A percentile compares a stretch with the other conserved stretches of the same genome.
phyloP scores from a whole-genome alignment of 805 yeast species.

The Pichia thaimueangensis region DNA sequence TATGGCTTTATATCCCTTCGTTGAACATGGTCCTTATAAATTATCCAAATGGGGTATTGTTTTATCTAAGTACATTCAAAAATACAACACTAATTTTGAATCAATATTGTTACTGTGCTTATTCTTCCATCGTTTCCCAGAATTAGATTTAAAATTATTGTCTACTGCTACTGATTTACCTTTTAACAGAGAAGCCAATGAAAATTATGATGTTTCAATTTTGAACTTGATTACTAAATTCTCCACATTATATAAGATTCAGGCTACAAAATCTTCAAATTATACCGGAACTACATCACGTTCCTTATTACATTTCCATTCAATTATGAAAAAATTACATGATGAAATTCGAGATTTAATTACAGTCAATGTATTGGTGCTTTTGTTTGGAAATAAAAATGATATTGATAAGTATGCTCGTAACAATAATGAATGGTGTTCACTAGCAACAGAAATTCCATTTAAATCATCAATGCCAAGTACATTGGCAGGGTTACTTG shows the following conservation, averaged over 20 bases:
- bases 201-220: constrained; percentile 25
- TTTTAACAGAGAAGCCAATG: constrained; percentile 28
- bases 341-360: constrained; percentile 46
- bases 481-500: constrained; percentile 56
- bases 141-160: constrained; percentile 37
- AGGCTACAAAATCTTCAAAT: constrained; percentile 44
- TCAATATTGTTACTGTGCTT: constrained; percentile 37
- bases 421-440: constrained; percentile 50
- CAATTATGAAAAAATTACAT: constrained; percentile 50
- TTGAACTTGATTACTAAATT: constrained; percentile 43
- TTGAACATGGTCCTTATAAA: constrained; percentile 33
- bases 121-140: constrained; percentile 33
- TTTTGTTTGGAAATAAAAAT: constrained; percentile 45
- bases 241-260: constrained; percentile 38
- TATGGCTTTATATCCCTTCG: constrained; percentile 44
- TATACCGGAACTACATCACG: constrained; percentile 69
- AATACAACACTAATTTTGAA: constrained; percentile 8
- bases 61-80: constrained; percentile 23
- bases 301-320: constrained; percentile 58
- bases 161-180: constrained; percentile 28
- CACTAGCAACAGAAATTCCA: constrained; percentile 52
- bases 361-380: constrained; percentile 45
- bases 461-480: constrained; percentile 51
- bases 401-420: constrained; percentile 42
- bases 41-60: constrained; percentile 48